Conservation (phyloP, 2,329 filamentous ascomycete genomes). For the Periconia sp. region DNA sequence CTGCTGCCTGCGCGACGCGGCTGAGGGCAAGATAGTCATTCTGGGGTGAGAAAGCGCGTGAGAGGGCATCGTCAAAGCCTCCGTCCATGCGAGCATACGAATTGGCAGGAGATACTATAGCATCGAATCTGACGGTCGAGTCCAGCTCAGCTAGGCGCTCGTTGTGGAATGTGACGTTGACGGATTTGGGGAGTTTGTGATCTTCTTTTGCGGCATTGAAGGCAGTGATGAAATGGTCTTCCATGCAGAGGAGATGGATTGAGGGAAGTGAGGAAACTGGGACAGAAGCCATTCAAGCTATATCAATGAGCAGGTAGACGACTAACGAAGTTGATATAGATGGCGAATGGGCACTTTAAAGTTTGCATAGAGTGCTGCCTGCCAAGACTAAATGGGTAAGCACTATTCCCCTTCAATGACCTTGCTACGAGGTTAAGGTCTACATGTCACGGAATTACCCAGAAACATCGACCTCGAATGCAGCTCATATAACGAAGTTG, state of each 20-base stretch:
- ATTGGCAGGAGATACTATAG: slow-evolving; percentile 62
- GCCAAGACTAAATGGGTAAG: too few relatives aligned
- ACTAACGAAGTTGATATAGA: too few relatives aligned
- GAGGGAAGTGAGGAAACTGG: too few relatives aligned
- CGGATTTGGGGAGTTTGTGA: slow-evolving; percentile 37
- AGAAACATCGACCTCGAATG: too few relatives aligned
- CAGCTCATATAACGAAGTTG: too few relatives aligned
- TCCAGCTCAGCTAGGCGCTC: slow-evolving; percentile 49
- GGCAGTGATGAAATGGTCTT: slow-evolving; percentile 46
- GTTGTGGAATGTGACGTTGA: slow-evolving; percentile 47
- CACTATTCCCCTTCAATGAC: too few relatives aligned
- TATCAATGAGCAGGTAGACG: too few relatives aligned
- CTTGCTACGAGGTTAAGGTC: too few relatives aligned
- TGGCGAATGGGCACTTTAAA: too few relatives aligned
- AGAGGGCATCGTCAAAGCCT: slow-evolving; percentile 61
- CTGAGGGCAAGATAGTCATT: slow-evolving; percentile 58
- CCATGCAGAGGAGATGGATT: slow-evolving; percentile 53
- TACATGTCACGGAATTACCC: too few relatives aligned
- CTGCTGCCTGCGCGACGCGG: slow-evolving; percentile 48
- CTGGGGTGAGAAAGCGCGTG: slow-evolving; percentile 53
- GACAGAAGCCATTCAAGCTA: too few relatives aligned
- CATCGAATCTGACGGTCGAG: slow-evolving; percentile 49
- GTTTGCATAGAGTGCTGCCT: too few relatives aligned
- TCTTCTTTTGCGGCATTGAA: slow-evolving; percentile 46
- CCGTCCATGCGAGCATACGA: slow-evolving; percentile 62